A percentile compares a stretch with the other conserved stretches of the same genome.
These are phyloP conservation scores for Eimeria maxima DNA, from an alignment of 169 alveolate genomes.

Conservation along the genomic window DNA sequence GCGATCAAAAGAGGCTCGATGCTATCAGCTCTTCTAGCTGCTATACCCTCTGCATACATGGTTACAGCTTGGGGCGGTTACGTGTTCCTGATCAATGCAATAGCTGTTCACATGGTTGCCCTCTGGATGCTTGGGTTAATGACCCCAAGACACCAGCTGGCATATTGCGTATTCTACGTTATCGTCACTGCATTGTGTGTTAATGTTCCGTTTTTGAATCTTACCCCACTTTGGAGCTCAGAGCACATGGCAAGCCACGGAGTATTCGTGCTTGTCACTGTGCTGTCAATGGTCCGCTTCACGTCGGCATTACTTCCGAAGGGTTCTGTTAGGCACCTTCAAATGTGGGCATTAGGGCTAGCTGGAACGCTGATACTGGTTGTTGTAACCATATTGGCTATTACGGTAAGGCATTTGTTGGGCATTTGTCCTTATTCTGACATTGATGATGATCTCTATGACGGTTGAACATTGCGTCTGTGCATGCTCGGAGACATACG, in stretches of 20 bases:
- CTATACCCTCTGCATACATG: slow-evolving; percentile 89
- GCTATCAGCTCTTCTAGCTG: slow-evolving; percentile 89
- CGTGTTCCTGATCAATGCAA: slow-evolving; percentile 97
- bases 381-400: slow-evolving; percentile 76
- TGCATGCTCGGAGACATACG: not conserved
- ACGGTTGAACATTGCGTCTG: not conserved
- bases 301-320: slow-evolving; percentile 36
- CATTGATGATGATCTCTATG: not conserved
- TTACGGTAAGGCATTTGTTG: slow-evolving; percentile 84
- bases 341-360: slow-evolving; percentile 10
- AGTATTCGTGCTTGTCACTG: slow-evolving; percentile 92
- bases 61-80: slow-evolving; percentile 99
- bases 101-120: slow-evolving; percentile 96
- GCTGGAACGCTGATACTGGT: slow-evolving; percentile 37
- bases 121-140: slow-evolving; percentile 93
- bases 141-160: slow-evolving; percentile 93
- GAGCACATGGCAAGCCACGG: slow-evolving; percentile 99
- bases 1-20: slow-evolving; percentile 96
- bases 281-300: slow-evolving; percentile 77
- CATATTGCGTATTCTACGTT: slow-evolving; percentile 96
- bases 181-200: slow-evolving; percentile 96
- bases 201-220: slow-evolving; percentile 97
- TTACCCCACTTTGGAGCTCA: slow-evolving; percentile 94
- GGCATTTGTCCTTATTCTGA: not conserved
- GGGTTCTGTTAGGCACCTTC: slow-evolving; percentile 66